Evolutionary conservation across 2,329 filamentous ascomycete genomes (phyloP), one percentile per base, ranked within the genome.

Genomic region (Berkeleyomyces rouxiae): DNA sequence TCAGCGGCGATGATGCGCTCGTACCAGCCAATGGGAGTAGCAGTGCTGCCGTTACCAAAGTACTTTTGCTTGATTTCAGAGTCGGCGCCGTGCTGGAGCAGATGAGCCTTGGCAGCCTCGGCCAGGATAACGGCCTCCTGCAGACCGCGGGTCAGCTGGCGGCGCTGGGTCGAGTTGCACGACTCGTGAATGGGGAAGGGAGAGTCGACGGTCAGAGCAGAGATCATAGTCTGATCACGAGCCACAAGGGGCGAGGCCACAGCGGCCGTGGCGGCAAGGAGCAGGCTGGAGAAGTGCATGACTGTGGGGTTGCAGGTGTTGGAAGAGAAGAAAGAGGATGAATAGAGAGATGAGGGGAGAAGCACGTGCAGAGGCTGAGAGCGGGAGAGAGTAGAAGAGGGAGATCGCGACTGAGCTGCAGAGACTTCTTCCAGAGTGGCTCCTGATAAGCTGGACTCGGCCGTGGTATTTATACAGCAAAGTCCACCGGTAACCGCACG

Each of bases 31-130:
- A 84, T 75, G 3, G 81, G 78, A 65, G 79, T 76, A 31, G 78
- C 78, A 2, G 82, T 81, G 3, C 82, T 75, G 1, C 75, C 75
- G 61, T 80, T 76, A 55, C 85, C 83, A 69, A 88, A 88, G 73
- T 87, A 88, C 73, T 84, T 86, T 61, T 74, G 74, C 69, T 82
- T 83, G 64, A 85, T 77, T 23, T 77, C 74, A 7, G 82, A 85
- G 36, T 76, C 73, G 71, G 78, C 77, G 40, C 83, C 82, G 67
- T 75, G 79, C 57, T 77, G 76, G 11, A 82, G 76, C 59, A 85
- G 77, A 68, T 87, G 84, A 47, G 84, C 77, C 64, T 78, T 79
- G 5, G 85, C 85, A 68, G 86, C 82, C 60, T 76, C 71, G 6
- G 81, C 82, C 3, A 87, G 74, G 60, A 72, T 69, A 46, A 84